Conservation (phyloP, 148 eudicot genomes). For the Vaccinium corymbosum region DNA sequence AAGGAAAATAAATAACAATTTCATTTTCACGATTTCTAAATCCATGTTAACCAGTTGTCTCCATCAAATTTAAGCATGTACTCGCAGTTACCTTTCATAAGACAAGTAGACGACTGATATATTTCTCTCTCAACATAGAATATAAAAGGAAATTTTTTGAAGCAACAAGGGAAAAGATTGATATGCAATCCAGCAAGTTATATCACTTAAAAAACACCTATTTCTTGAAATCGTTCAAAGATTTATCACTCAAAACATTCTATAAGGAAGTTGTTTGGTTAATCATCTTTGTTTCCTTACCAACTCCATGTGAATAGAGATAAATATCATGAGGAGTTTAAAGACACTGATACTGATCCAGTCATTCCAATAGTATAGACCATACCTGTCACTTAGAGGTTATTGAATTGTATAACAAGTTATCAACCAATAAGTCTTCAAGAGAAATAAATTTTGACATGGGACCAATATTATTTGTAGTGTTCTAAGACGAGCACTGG, state of each 20-base stretch:
- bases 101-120: not conserved
- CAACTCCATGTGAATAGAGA: not conserved
- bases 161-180: not conserved
- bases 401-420: not conserved
- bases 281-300: not conserved
- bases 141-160: not conserved
- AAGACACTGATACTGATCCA: not conserved
- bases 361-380: not conserved
- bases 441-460: not conserved
- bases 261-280: not conserved
- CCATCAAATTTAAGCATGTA: not conserved
- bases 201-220: not conserved
- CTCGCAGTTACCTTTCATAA: not conserved
- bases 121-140: not conserved
- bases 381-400: not conserved
- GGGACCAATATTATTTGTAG: not conserved
- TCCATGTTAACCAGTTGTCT: not conserved
- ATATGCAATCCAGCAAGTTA: not conserved
- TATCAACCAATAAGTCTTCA: slow-evolving; percentile 5
- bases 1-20: not conserved
- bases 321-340: not conserved
- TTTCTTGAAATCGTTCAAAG: not conserved
- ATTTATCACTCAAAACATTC: not conserved
- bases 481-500: slow-evolving; percentile 4
- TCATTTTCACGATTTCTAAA: not conserved